Evolutionary conservation across 208 protist genomes (phyloP).

Genomic region (Lotmaria passim): DNA sequence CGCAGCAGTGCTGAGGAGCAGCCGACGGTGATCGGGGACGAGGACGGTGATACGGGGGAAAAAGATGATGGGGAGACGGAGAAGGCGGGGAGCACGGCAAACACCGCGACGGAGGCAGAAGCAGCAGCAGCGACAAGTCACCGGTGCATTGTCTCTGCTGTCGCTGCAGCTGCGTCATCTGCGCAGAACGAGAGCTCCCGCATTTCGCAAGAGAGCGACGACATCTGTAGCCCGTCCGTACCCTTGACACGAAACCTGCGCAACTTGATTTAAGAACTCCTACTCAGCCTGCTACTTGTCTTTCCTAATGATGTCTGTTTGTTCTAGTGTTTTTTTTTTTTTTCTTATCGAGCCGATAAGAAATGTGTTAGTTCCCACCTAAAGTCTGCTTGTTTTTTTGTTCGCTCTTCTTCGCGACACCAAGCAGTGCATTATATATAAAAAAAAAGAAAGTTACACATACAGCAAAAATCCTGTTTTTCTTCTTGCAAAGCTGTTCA

Average conservation of each 20-base stretch:
- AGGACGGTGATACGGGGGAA: not conserved
- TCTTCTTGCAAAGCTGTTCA: not conserved
- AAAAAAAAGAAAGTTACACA: no score
- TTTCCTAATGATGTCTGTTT: not conserved
- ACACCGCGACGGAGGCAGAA: not conserved
- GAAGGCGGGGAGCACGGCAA: no score
- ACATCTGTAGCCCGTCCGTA: constrained; percentile 1
- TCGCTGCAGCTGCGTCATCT: not conserved
- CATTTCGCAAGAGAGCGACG: constrained; percentile 4
- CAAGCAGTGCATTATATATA: no score
- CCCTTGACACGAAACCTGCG: not conserved
- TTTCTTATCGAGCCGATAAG: not conserved
- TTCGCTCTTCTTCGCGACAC: no score
- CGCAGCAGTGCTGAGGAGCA: not conserved
- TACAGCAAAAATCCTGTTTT: not conserved
- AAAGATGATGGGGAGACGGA: not conserved
- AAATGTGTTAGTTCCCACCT: no score
- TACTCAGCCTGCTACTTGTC: not conserved
- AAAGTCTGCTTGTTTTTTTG: no score
- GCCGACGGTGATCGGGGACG: constrained; percentile 1
- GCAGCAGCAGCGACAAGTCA: no score
- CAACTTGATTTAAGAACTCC: not conserved
- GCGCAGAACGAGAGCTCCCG: not conserved
- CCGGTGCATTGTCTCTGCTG: no score
- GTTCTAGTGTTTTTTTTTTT: not conserved